Base-by-base conservation (phyloP, 768 basidiomycete species). In the Suillus weaverae region DNA sequence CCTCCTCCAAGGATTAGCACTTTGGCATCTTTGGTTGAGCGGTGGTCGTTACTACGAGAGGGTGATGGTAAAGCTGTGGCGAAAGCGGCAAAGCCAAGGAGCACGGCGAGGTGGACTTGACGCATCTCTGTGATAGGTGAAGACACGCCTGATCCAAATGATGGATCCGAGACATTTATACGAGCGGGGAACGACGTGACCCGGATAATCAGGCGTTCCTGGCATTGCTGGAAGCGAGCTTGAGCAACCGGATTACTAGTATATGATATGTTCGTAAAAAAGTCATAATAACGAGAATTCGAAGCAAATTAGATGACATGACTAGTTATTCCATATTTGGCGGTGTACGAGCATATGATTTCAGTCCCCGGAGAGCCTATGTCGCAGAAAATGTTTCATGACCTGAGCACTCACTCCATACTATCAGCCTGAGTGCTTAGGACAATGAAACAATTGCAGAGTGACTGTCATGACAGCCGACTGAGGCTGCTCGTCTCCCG, bases 1-100 rank as follows among this genome's bases (percentile, higher is more conserved):
- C 89, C 89, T 38, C 86, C 88, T 5, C 89, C 89, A 32, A 89
- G 80, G 60, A 90, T 85, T 46, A 90, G 81, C 16, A 88, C 82
- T 9, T 71, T 78, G 14, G 71, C 70, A 43, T 70, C 62, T 33
- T 64, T 70, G 22, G 67, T 50, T n/a, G 60, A 41, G 30, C 57
- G 57, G 10, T 22, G 39, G 18, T 59, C 20, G 10, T 54, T 26
- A 30, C 20, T 30, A 20, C 32, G 57, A 30, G 57, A 20, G 22
- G 26, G 56, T 30, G 38, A 57, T 57, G 56, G 18, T 5, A 32
- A 32, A 41, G 57, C 57, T 38, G 18, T 13, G 9, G 41, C 4
- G 18, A 59, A 20, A 41, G 38, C 39, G 5, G 39, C 57, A 59
- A 41, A 59, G 26, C 26, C 39, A 41, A 59, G 57, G 57, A 59